phyloP scores from a whole-genome alignment of 176 grass and related monocot genomes.

The Oryza glumipatula region DNA sequence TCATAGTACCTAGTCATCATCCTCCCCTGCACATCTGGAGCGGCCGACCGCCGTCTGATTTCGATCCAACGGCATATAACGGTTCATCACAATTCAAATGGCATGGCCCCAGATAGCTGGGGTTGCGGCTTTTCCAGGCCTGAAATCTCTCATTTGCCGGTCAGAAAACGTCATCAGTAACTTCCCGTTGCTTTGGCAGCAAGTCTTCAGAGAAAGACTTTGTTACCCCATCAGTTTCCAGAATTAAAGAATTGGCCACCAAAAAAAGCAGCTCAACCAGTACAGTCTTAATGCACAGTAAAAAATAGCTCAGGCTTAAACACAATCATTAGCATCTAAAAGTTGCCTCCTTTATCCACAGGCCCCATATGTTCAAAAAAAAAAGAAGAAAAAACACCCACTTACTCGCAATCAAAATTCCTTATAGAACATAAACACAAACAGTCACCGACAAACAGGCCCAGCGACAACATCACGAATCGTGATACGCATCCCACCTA shows the following conservation, averaged over 20 bases:
- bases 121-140: slow-evolving; percentile 19
- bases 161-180: not conserved
- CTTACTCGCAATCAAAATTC: not conserved
- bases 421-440: not conserved
- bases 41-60: not conserved
- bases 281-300: not conserved
- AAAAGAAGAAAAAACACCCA: not conserved
- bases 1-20: not conserved
- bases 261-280: not conserved
- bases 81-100: slow-evolving; percentile 4
- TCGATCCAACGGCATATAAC: not conserved
- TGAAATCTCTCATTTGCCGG: not conserved
- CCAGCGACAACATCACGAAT: not conserved
- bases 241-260: not conserved
- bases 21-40: not conserved
- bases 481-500: not conserved
- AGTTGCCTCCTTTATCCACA: not conserved
- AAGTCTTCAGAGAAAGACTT: not conserved
- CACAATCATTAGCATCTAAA: slow-evolving; percentile 1
- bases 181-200: slow-evolving; percentile 32
- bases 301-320: not conserved
- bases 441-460: not conserved
- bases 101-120: not conserved
- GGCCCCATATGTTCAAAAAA: not conserved
- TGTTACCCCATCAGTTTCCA: not conserved